Conservation (phyloP, 169 alveolate genomes). For the Plasmodium ovale region DNA sequence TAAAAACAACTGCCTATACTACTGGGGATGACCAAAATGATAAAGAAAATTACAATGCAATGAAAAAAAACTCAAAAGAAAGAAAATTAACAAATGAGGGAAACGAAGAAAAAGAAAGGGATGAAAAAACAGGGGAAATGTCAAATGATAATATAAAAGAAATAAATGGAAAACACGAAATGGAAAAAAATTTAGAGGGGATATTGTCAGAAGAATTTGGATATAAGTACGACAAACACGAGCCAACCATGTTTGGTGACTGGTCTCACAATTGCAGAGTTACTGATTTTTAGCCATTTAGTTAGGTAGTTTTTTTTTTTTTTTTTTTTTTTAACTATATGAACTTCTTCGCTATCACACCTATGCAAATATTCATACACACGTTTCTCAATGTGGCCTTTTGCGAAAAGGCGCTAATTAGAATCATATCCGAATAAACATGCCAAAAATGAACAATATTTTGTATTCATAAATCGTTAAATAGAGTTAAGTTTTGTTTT, state of each 20-base stretch:
- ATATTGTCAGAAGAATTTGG: slow-evolving; percentile 78
- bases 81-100: neutral
- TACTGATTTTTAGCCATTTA: slow-evolving; percentile 84
- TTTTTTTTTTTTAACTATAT: neutral
- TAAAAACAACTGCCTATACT: neutral
- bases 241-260: slow-evolving; percentile 88
- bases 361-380: neutral
- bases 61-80: neutral
- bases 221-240: slow-evolving; percentile 82
- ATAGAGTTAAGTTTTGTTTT: neutral
- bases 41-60: neutral
- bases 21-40: neutral
- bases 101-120: neutral
- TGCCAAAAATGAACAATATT: no score
- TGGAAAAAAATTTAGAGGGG: neutral
- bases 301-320: no score
- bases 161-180: slow-evolving; percentile 2
- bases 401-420: no score
- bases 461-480: neutral
- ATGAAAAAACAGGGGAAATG: neutral
- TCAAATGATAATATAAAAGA: neutral
- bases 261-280: slow-evolving; percentile 88
- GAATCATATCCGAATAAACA: no score
- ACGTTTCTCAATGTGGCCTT: no score
- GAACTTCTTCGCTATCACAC: neutral